Conservation (phyloP, 768 basidiomycete species). For the Leccinum olivaceopallidum region DNA sequence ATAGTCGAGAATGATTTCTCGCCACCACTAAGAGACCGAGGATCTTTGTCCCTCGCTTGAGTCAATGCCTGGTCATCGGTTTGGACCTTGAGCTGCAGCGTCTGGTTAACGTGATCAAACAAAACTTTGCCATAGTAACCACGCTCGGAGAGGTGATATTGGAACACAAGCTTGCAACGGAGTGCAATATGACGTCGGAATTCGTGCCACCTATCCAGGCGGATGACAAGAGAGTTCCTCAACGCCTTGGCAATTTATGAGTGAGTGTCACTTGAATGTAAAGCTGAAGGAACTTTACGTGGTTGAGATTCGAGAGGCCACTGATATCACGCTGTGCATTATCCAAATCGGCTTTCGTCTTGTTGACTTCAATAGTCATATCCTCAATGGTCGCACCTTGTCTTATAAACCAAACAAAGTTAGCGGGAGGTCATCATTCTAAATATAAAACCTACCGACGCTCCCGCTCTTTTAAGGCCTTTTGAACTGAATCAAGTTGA, state of each 20-base stretch:
- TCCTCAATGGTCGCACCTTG: constrained; percentile 80
- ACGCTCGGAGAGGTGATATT: constrained; percentile 78
- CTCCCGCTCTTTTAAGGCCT: constrained; percentile 67
- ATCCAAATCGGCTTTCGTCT: constrained; percentile 57
- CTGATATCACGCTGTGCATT: constrained; percentile 63
- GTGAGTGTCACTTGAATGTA: neutral
- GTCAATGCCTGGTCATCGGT: constrained; percentile 77
- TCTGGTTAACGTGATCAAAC: constrained; percentile 75
- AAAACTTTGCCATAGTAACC: constrained; percentile 88
- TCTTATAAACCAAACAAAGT: constrained; percentile 35
- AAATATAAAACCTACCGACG: constrained; percentile 44
- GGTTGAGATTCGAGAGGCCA: constrained; percentile 64
- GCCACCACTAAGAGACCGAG: constrained; percentile 85
- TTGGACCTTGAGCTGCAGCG: constrained; percentile 72
- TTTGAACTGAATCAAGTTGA: constrained; percentile 60
- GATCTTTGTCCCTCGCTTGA: constrained; percentile 76
- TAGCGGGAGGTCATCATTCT: neutral
- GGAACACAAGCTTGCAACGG: constrained; percentile 82
- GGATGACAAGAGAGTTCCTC: constrained; percentile 60
- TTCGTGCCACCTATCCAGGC: constrained; percentile 78
- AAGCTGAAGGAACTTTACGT: constrained; percentile 41
- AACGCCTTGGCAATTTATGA: constrained; percentile 51
- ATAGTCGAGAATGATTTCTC: constrained; percentile 98
- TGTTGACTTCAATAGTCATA: constrained; percentile 70
- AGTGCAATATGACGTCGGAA: constrained; percentile 90